phyloP scores from a whole-genome alignment of 179 eudicot genomes.

The Amaranthus tricolor region DNA sequence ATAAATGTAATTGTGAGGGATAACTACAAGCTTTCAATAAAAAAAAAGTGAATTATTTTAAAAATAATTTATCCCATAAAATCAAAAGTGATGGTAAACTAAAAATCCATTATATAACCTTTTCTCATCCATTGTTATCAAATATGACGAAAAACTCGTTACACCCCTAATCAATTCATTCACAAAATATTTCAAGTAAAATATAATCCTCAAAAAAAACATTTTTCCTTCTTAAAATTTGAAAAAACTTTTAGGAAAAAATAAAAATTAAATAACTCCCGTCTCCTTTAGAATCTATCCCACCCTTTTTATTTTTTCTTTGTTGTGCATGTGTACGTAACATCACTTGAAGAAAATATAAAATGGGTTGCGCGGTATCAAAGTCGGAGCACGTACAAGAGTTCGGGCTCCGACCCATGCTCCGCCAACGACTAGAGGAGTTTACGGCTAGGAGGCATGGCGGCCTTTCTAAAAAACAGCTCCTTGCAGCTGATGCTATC shows the following conservation, averaged over 20 bases:
- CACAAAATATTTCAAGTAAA: not conserved
- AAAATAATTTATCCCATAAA: too few species aligned
- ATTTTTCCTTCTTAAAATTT: not conserved
- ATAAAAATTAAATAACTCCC: too few species aligned
- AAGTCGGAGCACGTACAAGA: slow-evolving; percentile 17
- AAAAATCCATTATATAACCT: not conserved
- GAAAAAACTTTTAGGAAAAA: not conserved
- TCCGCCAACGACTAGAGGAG: slow-evolving; percentile 27
- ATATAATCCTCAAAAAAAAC: slow-evolving; percentile 2
- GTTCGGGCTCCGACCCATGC: slow-evolving; percentile 23
- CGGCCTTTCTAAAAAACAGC: slow-evolving; percentile 22
- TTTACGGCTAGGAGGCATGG: slow-evolving; percentile 10
- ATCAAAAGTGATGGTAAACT: not conserved
- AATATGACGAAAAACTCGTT: slow-evolving; percentile 25
- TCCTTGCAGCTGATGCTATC: slow-evolving; percentile 14
- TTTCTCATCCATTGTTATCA: not conserved
- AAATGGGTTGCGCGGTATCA: slow-evolving; percentile 38
- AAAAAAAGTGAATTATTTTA: too few species aligned
- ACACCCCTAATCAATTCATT: slow-evolving; percentile 13
- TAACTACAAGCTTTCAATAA: too few species aligned
- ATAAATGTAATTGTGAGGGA: too few species aligned
- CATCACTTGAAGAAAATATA: not conserved
- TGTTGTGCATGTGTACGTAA: not conserved
- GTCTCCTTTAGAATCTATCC: not conserved
- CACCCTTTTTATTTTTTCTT: not conserved